Base-by-base conservation (phyloP, 2,329 filamentous ascomycete species). In the Fonsecaea multimorphosa region DNA sequence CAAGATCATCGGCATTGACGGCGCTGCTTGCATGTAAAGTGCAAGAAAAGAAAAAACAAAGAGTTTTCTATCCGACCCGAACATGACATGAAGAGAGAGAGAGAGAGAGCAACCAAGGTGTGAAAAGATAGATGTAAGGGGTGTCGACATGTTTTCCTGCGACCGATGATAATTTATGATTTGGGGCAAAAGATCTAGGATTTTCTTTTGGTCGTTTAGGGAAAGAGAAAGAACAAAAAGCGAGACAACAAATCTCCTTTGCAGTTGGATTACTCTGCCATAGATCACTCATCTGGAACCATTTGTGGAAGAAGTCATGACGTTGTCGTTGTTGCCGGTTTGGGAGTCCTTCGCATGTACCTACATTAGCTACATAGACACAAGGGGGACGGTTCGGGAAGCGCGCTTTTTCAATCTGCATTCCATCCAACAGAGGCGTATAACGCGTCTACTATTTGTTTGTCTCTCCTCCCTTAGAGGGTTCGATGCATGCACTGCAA, bases 1-100 rank as follows among this genome's bases (percentile, higher is more conserved):
- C 46, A 79, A 80, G 73, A 70, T 77, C 32, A 70, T 80, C 14
- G 71, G 70, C 6, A 63, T 78, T 52, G 75, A 78, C 69, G 76
- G 76, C 46, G 76, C 75, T 55, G 72, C 72, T 46, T 72, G 72
- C 68, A 70, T 73, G 71, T 70, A 68, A 67, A 66, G 22, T 11
- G 19, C 34, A 31, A 8, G n/a, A 31, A 56, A 38, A 31, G 14
- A n/a, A 38, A 34, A 40, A 16, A 57, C 32, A 9, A n/a, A 31
- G 29, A 40, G n/a, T 19, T 60, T 59, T 60, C 11, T n/a, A 52
- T 60, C 36, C 40, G 40, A 44, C 8, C 44, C 29, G 12, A 19
- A 32, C 27, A 54, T 54, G 31, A 54, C 27, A 32, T n/a, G 29
- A 53, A 31, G 49, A 29, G 19, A 29, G 36, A 44, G 16, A 40